These are phyloP conservation scores for Salix caprea DNA, from an alignment of 345 rosid genomes.

Conservation along the genomic window DNA sequence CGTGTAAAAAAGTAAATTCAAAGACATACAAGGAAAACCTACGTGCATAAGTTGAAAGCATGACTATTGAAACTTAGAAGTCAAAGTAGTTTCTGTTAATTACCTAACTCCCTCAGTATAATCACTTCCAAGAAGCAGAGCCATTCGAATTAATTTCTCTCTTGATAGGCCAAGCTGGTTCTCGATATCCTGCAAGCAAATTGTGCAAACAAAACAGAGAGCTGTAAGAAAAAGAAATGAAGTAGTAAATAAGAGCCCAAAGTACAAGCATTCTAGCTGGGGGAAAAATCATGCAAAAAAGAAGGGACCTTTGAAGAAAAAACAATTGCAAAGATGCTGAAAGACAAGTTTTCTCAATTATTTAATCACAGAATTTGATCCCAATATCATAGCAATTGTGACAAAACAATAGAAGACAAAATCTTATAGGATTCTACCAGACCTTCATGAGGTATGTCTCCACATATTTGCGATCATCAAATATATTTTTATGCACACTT, in stretches of 20 bases:
- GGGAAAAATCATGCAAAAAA: neutral
- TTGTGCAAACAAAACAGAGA: neutral
- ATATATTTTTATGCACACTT: constrained; percentile 91
- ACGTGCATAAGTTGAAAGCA: neutral
- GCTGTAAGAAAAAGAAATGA: constrained; percentile 1
- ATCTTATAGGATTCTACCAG: constrained; percentile 1
- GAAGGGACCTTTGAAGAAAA: neutral
- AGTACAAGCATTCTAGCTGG: neutral
- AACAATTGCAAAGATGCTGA: constrained; percentile 1
- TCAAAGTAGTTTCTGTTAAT: neutral
- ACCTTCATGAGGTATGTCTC: constrained; percentile 96
- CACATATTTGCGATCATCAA: constrained; percentile 95
- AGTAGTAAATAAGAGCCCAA: neutral
- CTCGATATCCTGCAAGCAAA: constrained; percentile 65
- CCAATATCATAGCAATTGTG: neutral
- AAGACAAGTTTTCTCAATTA: neutral
- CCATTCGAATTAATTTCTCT: constrained; percentile 81
- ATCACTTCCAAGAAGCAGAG: constrained; percentile 96
- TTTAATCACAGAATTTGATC: neutral
- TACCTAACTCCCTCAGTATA: constrained; percentile 98
- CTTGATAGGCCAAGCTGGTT: constrained; percentile 83
- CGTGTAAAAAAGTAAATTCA: neutral
- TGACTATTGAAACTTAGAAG: neutral
- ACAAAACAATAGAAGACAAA: neutral
- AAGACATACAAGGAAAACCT: neutral